A percentile compares a stretch with the other conserved stretches of the same genome.
These are phyloP conservation scores for Tolypocladium sp. DNA, from an alignment of 2,329 filamentous ascomycete genomes.

Conservation along the genomic window DNA sequence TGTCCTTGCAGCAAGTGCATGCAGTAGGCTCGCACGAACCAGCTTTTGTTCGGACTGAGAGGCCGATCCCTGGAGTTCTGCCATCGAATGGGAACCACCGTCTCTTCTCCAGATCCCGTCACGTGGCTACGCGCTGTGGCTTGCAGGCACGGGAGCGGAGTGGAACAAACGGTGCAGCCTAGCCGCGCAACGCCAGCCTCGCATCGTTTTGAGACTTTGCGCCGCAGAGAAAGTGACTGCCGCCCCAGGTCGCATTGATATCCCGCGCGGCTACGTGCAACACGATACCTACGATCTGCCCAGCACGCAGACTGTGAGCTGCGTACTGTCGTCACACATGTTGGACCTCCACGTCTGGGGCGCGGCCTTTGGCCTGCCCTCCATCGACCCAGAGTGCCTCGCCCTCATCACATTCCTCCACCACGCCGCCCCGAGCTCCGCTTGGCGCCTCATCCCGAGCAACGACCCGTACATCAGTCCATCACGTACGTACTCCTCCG, in stretches of 20 bases:
- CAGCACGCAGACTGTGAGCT: background rate
- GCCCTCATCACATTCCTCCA: constrained; percentile 72
- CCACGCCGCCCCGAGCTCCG: constrained; percentile 44
- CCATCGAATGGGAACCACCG: background rate
- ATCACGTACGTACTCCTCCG: constrained; percentile 45
- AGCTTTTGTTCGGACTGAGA: background rate
- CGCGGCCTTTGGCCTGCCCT: constrained; percentile 78
- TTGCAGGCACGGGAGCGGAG: constrained; percentile 2
- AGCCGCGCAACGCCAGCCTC: background rate
- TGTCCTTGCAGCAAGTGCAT: background rate
- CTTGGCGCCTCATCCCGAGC: constrained; percentile 63
- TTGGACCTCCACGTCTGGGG: constrained; percentile 81
- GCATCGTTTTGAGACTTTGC: background rate
- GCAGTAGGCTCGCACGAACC: background rate
- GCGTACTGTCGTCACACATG: constrained; percentile 12
- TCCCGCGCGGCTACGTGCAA: background rate
- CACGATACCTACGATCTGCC: background rate
- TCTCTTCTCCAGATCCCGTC: constrained; percentile 3
- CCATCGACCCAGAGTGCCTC: constrained; percentile 85
- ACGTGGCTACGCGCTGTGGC: constrained; percentile 15
- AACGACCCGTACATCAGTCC: constrained; percentile 65
- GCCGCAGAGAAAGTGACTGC: background rate
- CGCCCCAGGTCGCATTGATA: background rate
- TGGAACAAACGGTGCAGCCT: background rate
- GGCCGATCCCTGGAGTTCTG: background rate